Evolutionary conservation across 75 land plant species (phyloP), one percentile per base, ranked within the genome.

Genomic region (Ceratopteris richardii): DNA sequence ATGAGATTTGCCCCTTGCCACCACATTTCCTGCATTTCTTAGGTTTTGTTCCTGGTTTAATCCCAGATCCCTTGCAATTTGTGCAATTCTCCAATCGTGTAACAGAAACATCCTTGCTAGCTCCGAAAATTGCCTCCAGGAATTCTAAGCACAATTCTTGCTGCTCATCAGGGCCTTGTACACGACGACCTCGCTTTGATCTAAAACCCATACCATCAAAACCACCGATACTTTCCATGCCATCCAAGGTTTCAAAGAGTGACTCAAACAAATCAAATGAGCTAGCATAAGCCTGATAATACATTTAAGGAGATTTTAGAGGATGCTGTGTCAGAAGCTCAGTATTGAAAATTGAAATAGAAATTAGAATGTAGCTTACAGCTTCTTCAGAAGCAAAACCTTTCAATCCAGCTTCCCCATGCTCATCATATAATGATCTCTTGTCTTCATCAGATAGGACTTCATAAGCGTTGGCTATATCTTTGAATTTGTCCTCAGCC

Each of bases 351-450:
- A 33, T 22, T 23, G 31, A 2, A 36, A 23, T 17, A 29, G 10
- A 33, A 39, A 14, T 18, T 76, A 86, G 93, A 69, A 85, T 82
- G 62, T 91, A 91, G 37, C 83, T 64, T 12, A 67, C 76, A 39
- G 77, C 48, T 31, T 46, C 56, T 55, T 19, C 37, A 17, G 27
- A 36, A 59, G 2, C 39, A 39, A 55, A 54, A 27, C 73, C 73
- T 55, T 71, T 71, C 22, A 71, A 60, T 33, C 73, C 73, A 71
- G 73, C 73, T 51, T 71, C 73, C 20, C 73, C 73, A 50, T 57
- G 64, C 37, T 31, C 42, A 18, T 71, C 73, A 25, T 71, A 71
- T 24, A 71, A 46, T 6, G 67, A 56, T 48, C 73, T 68, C 50
- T 71, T 71, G n/a, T 71, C 73, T 23, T 71, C 73, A 57, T 71